Evolutionary conservation across 164 flowering plant genomes (phyloP), one percentile per base, ranked within the genome.

Genomic region (Houttuynia cordata): DNA sequence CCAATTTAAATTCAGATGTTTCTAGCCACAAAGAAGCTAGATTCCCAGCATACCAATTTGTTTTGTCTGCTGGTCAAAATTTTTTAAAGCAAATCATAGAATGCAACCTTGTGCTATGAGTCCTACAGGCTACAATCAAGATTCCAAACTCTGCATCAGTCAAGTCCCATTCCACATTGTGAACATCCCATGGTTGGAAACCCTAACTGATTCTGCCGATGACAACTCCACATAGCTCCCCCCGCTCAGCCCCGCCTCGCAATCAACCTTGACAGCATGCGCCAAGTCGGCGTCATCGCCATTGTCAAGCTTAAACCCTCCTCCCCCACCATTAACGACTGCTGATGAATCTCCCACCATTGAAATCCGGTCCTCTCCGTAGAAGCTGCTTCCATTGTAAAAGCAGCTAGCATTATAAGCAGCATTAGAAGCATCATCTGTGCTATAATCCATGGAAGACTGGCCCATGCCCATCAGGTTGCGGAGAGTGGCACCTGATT

Each of bases 91-190:
- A n/a, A n/a, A n/a, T n/a, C n/a, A n/a, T n/a, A n/a, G n/a, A n/a
- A n/a, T n/a, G n/a, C n/a, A n/a, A n/a, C n/a, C n/a, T n/a, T n/a
- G n/a, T n/a, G n/a, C n/a, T n/a, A n/a, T n/a, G n/a, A n/a, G n/a
- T n/a, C n/a, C n/a, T n/a, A n/a, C n/a, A n/a, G n/a, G n/a, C n/a
- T n/a, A n/a, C n/a, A n/a, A n/a, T n/a, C n/a, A n/a, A n/a, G n/a
- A n/a, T n/a, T n/a, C n/a, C n/a, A n/a, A n/a, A n/a, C n/a, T n/a
- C n/a, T n/a, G n/a, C n/a, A n/a, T n/a, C n/a, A n/a, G n/a, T n/a
- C n/a, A 59, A n/a, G 25, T 37, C 12, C 83, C 89, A 72, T 79
- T 80, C 94, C 94, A 87, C 86, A 83, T 84, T 25, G 82, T 45
- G 63, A 80, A 87, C 39, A 72, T 73, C 19, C 78, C 74, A 19